Conservation (phyloP, 257 asterid genomes). For the Phtheirospermum japonicum region DNA sequence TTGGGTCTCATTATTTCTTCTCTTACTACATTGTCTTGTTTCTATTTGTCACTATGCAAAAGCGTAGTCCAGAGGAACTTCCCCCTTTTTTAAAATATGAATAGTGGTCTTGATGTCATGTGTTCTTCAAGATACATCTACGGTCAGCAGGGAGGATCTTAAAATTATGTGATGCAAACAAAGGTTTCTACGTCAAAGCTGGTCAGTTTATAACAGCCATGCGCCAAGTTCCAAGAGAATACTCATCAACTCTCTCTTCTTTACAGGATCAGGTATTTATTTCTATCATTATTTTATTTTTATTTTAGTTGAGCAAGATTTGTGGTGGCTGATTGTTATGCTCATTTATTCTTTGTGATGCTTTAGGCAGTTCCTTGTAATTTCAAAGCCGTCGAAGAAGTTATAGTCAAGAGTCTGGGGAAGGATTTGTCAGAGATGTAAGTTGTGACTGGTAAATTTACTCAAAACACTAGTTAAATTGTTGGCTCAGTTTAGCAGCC, state of each 20-base stretch:
- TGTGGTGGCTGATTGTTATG: constrained; percentile 11
- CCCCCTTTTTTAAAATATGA: not conserved
- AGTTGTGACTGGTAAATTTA: constrained; percentile 34
- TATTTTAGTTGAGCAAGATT: constrained; percentile 4
- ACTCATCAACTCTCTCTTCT: constrained; percentile 78
- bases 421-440: constrained; percentile 68
- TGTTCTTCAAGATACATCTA: constrained; percentile 57
- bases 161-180: constrained; percentile 69
- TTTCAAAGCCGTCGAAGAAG: constrained; percentile 66
- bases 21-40: not conserved
- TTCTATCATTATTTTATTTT: constrained; percentile 9
- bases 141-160: constrained; percentile 76
- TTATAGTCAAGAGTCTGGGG: constrained; percentile 60
- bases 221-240: constrained; percentile 84
- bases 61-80: not conserved
- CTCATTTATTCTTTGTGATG: constrained; percentile 29
- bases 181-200: constrained; percentile 91
- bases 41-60: not conserved
- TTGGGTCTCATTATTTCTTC: not conserved
- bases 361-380: constrained; percentile 77
- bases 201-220: constrained; percentile 89
- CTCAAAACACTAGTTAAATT: constrained; percentile 9
- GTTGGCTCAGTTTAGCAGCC: constrained; percentile 13
- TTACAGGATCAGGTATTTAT: constrained; percentile 80
- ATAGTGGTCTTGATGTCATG: constrained; percentile 9